A percentile compares a stretch with the other conserved stretches of the same genome.
Conservation (phyloP, 2,329 filamentous ascomycete species). For the Aspergillus arachidicola region DNA sequence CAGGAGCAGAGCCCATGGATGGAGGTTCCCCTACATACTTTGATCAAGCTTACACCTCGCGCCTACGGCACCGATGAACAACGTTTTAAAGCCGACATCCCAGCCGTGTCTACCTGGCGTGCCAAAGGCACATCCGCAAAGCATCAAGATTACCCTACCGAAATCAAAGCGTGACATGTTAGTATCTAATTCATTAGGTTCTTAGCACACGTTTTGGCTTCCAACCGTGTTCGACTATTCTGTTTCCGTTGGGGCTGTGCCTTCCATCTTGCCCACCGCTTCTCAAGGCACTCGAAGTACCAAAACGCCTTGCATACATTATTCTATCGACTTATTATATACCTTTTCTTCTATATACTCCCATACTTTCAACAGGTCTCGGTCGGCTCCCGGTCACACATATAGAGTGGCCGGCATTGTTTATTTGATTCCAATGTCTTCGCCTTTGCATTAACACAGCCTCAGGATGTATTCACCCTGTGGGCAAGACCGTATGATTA, state of each 20-base stretch:
- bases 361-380: background rate
- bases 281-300: background rate
- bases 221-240: constrained; percentile 3
- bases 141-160: constrained; percentile 61
- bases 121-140: constrained; percentile 91
- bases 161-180: constrained; percentile 17
- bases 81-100: constrained; percentile 85
- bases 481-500: background rate
- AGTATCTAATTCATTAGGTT: background rate
- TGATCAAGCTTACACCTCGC: constrained; percentile 93
- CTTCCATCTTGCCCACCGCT: background rate
- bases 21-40: constrained; percentile 92
- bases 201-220: background rate
- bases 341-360: constrained; percentile 1
- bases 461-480: background rate
- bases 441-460: too few species aligned
- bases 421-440: background rate
- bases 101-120: constrained; percentile 93
- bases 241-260: constrained; percentile 13
- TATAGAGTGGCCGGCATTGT: background rate
- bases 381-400: background rate
- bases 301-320: background rate
- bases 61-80: constrained; percentile 93
- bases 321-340: background rate
- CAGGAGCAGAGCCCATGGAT: constrained; percentile 96